These are phyloP conservation scores for Oryza glaberrima DNA, from an alignment of 176 grass and related monocot species.

Conservation along the genomic window DNA sequence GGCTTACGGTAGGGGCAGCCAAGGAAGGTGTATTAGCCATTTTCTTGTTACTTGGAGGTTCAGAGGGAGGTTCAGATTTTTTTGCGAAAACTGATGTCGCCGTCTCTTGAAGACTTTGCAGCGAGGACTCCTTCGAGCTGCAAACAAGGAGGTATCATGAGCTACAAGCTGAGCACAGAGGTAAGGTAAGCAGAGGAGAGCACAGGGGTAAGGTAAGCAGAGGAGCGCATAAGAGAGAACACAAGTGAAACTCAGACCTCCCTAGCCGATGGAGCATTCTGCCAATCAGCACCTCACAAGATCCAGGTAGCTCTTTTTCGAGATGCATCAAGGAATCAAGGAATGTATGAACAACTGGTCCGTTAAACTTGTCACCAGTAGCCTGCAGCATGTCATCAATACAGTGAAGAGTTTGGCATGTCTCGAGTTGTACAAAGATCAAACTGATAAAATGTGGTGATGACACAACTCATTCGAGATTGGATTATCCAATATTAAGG, in stretches of 20 bases:
- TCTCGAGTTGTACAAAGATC: slow-evolving; percentile 9
- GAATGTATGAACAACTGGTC: slow-evolving; percentile 52
- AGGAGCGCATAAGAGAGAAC: background rate
- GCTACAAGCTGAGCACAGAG: slow-evolving; percentile 26
- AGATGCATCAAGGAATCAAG: slow-evolving; percentile 82
- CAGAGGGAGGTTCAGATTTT: slow-evolving; percentile 44
- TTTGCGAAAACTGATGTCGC: slow-evolving; percentile 63
- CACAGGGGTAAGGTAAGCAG: background rate
- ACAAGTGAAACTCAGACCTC: slow-evolving; percentile 52
- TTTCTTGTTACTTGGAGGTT: slow-evolving; percentile 60
- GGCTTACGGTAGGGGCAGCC: slow-evolving; percentile 77
- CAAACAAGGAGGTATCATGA: slow-evolving; percentile 21
- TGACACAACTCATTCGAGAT: background rate
- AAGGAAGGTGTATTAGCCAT: slow-evolving; percentile 44
- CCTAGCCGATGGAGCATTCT: slow-evolving; percentile 72
- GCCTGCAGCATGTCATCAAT: slow-evolving; percentile 50
- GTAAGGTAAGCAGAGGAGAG: background rate
- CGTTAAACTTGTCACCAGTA: slow-evolving; percentile 70
- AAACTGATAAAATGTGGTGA: background rate
- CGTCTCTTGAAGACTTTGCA: slow-evolving; percentile 71
- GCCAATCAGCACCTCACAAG: slow-evolving; percentile 67
- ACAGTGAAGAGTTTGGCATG: slow-evolving; percentile 14
- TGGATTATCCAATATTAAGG: background rate
- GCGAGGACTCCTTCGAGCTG: slow-evolving; percentile 79
- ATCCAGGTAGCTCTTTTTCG: slow-evolving; percentile 84